Evolutionary conservation across 192 early-diverging fungal genomes (phyloP).

Genomic region (Entrophospora sp.): DNA sequence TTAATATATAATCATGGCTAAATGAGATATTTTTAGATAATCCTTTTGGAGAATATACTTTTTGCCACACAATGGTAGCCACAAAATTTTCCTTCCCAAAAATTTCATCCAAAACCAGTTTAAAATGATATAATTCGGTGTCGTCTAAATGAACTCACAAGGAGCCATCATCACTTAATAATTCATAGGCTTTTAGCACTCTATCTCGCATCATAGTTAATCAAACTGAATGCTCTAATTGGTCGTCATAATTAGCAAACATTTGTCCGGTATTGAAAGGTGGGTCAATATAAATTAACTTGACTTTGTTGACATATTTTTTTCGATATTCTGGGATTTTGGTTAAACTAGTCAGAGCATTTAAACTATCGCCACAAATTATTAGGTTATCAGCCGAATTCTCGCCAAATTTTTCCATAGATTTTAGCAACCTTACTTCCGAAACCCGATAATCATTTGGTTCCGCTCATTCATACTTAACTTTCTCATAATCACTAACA

Average conservation of each 20-base stretch:
- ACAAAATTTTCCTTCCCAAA: background rate
- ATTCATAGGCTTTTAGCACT: background rate
- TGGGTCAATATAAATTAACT: conserved; percentile 6
- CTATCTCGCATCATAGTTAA: background rate
- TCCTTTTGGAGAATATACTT: too few species aligned
- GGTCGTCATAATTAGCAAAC: conserved; percentile 9
- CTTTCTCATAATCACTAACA: background rate
- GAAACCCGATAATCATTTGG: conserved; percentile 3
- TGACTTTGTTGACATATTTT: conserved; percentile 8
- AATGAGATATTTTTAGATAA: too few species aligned
- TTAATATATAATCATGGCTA: too few species aligned
- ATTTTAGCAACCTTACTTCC: background rate
- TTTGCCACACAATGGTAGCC: background rate
- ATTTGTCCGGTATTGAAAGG: conserved; percentile 2
- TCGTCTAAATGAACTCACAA: background rate
- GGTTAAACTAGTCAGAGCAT: background rate
- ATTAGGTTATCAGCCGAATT: conserved; percentile 1
- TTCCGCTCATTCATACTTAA: background rate
- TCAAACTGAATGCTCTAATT: background rate
- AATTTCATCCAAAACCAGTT: background rate
- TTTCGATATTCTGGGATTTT: background rate
- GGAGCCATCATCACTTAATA: background rate
- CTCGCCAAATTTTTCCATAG: background rate
- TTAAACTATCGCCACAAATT: conserved; percentile 6
- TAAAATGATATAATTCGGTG: background rate